Evolutionary conservation across 2,329 filamentous ascomycete species (phyloP).

Genomic region (Dothiorella sarmentorum): DNA sequence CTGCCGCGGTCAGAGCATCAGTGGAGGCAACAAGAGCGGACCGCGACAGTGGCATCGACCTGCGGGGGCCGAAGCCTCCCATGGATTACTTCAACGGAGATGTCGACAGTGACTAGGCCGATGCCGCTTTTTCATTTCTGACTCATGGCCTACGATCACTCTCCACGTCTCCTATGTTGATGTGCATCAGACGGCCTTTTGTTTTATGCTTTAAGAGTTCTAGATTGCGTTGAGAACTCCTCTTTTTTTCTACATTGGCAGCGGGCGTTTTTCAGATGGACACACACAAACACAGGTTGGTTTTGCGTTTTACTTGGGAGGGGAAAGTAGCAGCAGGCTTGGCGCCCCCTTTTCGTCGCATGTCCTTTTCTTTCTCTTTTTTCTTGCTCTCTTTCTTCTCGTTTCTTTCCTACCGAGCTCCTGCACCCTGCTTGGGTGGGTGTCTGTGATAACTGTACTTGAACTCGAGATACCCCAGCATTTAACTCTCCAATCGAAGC

Average conservation of each 20-base stretch:
- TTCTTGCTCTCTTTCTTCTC: background rate
- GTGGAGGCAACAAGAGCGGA: constrained; percentile 27
- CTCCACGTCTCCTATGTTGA: constrained; percentile 8
- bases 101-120: constrained; percentile 5
- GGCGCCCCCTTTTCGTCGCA: background rate
- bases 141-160: constrained; percentile 5
- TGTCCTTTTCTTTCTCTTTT: background rate
- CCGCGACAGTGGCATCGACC: constrained; percentile 37
- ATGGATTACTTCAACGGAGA: background rate
- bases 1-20: constrained; percentile 19
- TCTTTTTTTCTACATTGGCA: background rate
- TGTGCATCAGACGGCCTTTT: constrained; percentile 11
- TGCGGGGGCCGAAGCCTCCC: constrained; percentile 23
- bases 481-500: constrained; percentile 19
- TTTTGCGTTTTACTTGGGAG: background rate
- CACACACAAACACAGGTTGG: constrained; percentile 10
- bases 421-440: constrained; percentile 19
- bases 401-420: background rate
- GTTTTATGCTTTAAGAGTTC: constrained; percentile 7
- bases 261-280: constrained; percentile 12
- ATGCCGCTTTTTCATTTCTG: background rate
- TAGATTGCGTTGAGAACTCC: background rate
- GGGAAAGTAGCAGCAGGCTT: constrained; percentile 8
- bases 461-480: constrained; percentile 20
- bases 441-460: constrained; percentile 19